Conservation (phyloP, 2,329 filamentous ascomycete species). For the Alternaria sp. region DNA sequence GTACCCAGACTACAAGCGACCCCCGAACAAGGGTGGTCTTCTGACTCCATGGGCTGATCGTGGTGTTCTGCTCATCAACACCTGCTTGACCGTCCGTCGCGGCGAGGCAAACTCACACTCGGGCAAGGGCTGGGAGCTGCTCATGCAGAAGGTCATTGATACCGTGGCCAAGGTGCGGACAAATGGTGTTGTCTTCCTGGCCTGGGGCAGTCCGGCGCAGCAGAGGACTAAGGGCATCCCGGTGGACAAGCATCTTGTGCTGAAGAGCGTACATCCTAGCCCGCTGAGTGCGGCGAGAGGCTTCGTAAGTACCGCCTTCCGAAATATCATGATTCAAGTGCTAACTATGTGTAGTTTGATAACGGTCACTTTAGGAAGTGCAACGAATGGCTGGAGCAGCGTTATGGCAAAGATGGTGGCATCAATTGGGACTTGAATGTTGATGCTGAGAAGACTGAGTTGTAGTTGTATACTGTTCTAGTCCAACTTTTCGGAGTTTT, state of each 20-base stretch:
- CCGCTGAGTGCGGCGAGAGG: constrained; percentile 84
- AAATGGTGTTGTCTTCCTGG: constrained; percentile 88
- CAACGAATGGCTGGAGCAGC: constrained; percentile 80
- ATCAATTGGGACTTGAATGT: constrained; percentile 82
- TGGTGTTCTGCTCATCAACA: constrained; percentile 92
- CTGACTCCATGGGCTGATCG: constrained; percentile 93
- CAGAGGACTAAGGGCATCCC: constrained; percentile 79
- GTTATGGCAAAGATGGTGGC: constrained; percentile 79
- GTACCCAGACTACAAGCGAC: constrained; percentile 78
- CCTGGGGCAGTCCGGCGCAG: constrained; percentile 87
- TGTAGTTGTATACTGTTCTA: not conserved
- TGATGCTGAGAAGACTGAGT: constrained; percentile 41
- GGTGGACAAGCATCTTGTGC: constrained; percentile 74
- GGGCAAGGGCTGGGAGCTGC: constrained; percentile 87
- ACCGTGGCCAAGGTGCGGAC: constrained; percentile 78
- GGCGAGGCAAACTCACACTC: constrained; percentile 87
- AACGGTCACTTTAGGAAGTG: constrained; percentile 81
- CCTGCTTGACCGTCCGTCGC: constrained; percentile 89
- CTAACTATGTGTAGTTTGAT: constrained; percentile 63
- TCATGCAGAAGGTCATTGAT: constrained; percentile 92
- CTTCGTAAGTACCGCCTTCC: constrained; percentile 62
- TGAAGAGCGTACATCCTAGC: constrained; percentile 89
- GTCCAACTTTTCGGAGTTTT: not conserved
- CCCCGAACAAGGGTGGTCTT: constrained; percentile 78
- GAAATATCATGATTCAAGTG: not conserved